Base-by-base conservation (phyloP, 805 yeast species). In the Osmozyma mogii region DNA sequence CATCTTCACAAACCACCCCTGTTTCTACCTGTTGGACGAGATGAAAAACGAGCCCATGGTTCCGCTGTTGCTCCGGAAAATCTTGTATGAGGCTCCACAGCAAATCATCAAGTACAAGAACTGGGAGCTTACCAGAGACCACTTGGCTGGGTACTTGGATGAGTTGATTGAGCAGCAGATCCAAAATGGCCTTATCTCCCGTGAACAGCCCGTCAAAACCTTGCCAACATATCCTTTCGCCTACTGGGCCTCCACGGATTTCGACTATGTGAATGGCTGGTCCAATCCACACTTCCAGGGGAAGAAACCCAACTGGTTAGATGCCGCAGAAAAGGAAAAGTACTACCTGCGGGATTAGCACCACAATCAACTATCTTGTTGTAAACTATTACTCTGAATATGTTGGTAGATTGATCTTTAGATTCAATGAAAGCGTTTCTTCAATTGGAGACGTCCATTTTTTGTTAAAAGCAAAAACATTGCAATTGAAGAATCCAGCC, bases 21-120 rank as follows among this genome's bases (percentile, higher is more conserved):
- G 78, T n/a, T 81, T 78, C 47, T 82, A 82, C 52, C 71, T 81
- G 2, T 73, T 82, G 24, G 88, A 81, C 22, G 89, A 83, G 33
- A 72, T 76, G 57, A 82, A 78, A 42, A 94, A 84, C 14, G 94
- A 80, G 39, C 75, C 84, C 1, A 52, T 84, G 34, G 79, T 88
- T 28, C 79, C 94, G 3, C 80, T 95, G 2, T 82, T 79, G 28
- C 50, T 79, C 28, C 68, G 70, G 45, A 78, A 75, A 43, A 73
- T 77, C 29, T 56, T 79, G 19, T 71, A 56, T 38, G 84, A 78
- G 49, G 84, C 75, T 0, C 84, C 85, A 7, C 75, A 71, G 37
- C 70, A 68, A 29, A 79, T 79, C 36, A 53, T 73, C 45, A 72
- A 72, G 47, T 80, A 79, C 53, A 79, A 79, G 48, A 67, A 68